A percentile compares a stretch with the other conserved stretches of the same genome.
These are phyloP conservation scores for Tetrapyrgos nigripes DNA, from an alignment of 1,284 basidiomycete genomes.

Conservation along the genomic window DNA sequence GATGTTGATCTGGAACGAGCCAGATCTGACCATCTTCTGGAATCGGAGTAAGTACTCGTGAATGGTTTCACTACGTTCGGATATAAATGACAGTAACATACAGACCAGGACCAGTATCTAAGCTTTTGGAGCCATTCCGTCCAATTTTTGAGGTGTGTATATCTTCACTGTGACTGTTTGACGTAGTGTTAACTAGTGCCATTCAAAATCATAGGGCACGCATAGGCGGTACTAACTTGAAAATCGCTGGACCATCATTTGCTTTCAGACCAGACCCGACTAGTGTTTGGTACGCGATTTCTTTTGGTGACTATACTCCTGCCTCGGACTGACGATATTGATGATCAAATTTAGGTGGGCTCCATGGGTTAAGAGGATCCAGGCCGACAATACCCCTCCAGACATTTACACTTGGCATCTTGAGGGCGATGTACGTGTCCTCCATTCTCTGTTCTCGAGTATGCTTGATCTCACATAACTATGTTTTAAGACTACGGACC, in stretches of 20 bases:
- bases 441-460: neutral
- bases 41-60: conserved; percentile 17
- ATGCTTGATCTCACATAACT: neutral
- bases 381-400: conserved; percentile 20
- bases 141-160: conserved; percentile 16
- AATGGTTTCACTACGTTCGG: neutral
- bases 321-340: neutral
- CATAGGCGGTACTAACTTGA: neutral
- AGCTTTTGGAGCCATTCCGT: conserved; percentile 22
- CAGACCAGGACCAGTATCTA: conserved; percentile 23
- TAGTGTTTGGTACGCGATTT: conserved; percentile 16
- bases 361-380: conserved; percentile 19
- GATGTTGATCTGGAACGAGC: conserved; percentile 28
- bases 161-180: neutral
- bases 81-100: neutral
- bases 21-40: conserved; percentile 24
- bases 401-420: conserved; percentile 28
- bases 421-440: conserved; percentile 22
- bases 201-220: neutral
- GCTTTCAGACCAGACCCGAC: conserved; percentile 13
- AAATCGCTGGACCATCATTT: conserved; percentile 21
- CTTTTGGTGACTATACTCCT: neutral
- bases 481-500: conserved; percentile 21
- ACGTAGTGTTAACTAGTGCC: neutral
- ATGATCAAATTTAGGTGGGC: conserved; percentile 22